These are phyloP conservation scores for Candida montana DNA, from an alignment of 805 yeast genomes.

Conservation along the genomic window DNA sequence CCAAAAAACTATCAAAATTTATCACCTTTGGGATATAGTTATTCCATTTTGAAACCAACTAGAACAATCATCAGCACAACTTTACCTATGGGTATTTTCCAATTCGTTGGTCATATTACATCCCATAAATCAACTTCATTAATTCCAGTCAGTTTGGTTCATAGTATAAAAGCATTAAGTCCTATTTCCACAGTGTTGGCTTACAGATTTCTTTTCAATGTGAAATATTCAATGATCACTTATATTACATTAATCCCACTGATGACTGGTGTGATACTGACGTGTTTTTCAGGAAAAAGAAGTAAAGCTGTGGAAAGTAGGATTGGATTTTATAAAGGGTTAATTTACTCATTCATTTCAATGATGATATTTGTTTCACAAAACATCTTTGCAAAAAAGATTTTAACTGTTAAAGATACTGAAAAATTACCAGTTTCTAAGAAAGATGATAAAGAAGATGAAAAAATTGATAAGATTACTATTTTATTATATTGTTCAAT, in stretches of 20 bases:
- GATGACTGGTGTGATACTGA: constrained; percentile 78
- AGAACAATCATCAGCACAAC: constrained; percentile 53
- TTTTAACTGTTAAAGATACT: constrained; percentile 45
- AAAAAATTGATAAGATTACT: constrained; percentile 64
- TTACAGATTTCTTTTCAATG: constrained; percentile 57
- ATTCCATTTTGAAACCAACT: constrained; percentile 50
- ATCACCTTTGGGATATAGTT: constrained; percentile 17
- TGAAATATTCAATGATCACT: constrained; percentile 55
- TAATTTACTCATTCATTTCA: constrained; percentile 35
- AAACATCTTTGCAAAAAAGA: constrained; percentile 73
- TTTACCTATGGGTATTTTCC: constrained; percentile 92
- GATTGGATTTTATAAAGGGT: constrained; percentile 26
- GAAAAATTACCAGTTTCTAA: constrained; percentile 15
- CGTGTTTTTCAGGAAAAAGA: constrained; percentile 47
- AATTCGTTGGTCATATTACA: constrained; percentile 85
- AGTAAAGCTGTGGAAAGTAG: constrained; percentile 11
- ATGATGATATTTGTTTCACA: constrained; percentile 67
- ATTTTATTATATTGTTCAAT: constrained; percentile 67
- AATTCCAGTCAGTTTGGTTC: constrained; percentile 93
- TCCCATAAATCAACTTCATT: constrained; percentile 88
- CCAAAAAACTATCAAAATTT: constrained; percentile 24
- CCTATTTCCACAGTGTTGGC: constrained; percentile 85
- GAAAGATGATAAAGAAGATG: constrained; percentile 22
- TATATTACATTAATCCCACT: constrained; percentile 77
- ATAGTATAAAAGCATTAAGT: constrained; percentile 86